Percentiles rank a stretch among this genome's conserved stretches.
phyloP scores from a whole-genome alignment of 352 stramenopile genomes.

The Phytophthora europaea region DNA sequence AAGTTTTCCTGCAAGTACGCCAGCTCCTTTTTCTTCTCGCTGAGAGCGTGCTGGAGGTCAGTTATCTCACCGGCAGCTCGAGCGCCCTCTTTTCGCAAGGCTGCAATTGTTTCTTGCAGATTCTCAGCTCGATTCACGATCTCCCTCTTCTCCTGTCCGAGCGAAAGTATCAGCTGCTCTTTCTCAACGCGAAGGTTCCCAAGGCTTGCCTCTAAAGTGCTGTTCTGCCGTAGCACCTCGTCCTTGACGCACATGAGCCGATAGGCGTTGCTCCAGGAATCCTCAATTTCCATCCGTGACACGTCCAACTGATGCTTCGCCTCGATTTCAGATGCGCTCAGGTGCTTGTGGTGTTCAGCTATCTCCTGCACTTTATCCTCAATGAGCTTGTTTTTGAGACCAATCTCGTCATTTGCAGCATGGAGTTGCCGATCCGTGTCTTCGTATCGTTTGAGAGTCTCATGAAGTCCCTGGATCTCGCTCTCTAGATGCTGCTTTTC shows the following conservation, averaged over 20 bases:
- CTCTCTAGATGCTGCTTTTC: slow-evolving; percentile 31
- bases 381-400: slow-evolving; percentile 18
- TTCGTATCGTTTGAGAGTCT: slow-evolving; percentile 19
- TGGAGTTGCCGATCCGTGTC: slow-evolving; percentile 25
- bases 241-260: slow-evolving; percentile 10
- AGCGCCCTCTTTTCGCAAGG: slow-evolving; percentile 26
- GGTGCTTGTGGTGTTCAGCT: not conserved
- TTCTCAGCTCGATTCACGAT: slow-evolving; percentile 25
- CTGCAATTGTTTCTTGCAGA: slow-evolving; percentile 39
- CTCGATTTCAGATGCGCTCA: slow-evolving; percentile 19
- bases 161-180: slow-evolving; percentile 28
- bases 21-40: slow-evolving; percentile 40
- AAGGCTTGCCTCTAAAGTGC: slow-evolving; percentile 9
- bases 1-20: slow-evolving; percentile 38
- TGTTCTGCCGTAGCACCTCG: slow-evolving; percentile 6
- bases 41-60: slow-evolving; percentile 32
- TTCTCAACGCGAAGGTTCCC: slow-evolving; percentile 29
- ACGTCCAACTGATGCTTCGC: slow-evolving; percentile 14
- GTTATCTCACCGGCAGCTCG: slow-evolving; percentile 22
- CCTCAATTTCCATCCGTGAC: slow-evolving; percentile 28
- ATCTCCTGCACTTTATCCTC: slow-evolving; percentile 26
- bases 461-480: slow-evolving; percentile 19
- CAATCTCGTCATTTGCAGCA: slow-evolving; percentile 26
- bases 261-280: slow-evolving; percentile 11
- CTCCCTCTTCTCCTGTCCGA: slow-evolving; percentile 37